Evolutionary conservation across 2,329 filamentous ascomycete genomes (phyloP).

Genomic region (Alternaria viburni): DNA sequence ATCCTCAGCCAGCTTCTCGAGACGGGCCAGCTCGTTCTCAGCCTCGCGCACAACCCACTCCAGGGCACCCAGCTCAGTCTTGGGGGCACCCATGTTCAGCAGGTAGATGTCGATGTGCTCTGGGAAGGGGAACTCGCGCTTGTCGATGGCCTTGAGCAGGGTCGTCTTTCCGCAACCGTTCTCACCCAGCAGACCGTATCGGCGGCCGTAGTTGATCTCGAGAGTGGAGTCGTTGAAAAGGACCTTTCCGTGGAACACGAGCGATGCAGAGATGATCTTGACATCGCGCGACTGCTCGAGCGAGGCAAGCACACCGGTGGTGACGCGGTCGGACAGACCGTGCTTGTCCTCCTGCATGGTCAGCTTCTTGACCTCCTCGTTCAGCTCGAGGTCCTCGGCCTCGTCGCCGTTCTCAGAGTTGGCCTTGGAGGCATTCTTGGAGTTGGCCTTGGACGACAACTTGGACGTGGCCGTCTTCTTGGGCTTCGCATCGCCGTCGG

Average conservation of each 20-base stretch:
- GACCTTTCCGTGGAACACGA: slow-evolving; percentile 98
- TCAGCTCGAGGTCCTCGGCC: slow-evolving; percentile 68
- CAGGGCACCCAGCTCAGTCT: slow-evolving; percentile 84
- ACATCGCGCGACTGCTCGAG: slow-evolving; percentile 86
- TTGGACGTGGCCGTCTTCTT: slow-evolving; percentile 77
- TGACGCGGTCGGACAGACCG: slow-evolving; percentile 95
- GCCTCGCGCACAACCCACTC: slow-evolving; percentile 98
- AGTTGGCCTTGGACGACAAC: slow-evolving; percentile 71
- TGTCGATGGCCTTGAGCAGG: slow-evolving; percentile 91
- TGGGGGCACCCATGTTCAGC: slow-evolving; percentile 93
- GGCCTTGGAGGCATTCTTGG: slow-evolving; percentile 67
- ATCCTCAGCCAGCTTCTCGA: slow-evolving; percentile 88
- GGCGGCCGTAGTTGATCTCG: slow-evolving; percentile 89
- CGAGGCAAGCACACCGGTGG: slow-evolving; percentile 93
- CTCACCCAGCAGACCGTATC: slow-evolving; percentile 95
- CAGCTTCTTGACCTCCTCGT: slow-evolving; percentile 84
- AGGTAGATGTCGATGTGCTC: slow-evolving; percentile 98
- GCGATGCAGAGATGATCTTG: slow-evolving; percentile 90
- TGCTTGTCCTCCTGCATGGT: slow-evolving; percentile 94
- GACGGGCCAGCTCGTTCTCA: slow-evolving; percentile 86
- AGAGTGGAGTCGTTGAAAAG: slow-evolving; percentile 92
- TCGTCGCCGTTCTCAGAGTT: slow-evolving; percentile 74
- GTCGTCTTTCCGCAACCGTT: slow-evolving; percentile 99
- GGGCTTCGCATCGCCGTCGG: slow-evolving; percentile 68
- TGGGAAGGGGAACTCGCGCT: slow-evolving; percentile 93